A percentile compares a stretch with the other conserved stretches of the same genome.
Evolutionary conservation across 768 basidiomycete genomes (phyloP).

Genomic region (Xerocomus brunneocitrinus): DNA sequence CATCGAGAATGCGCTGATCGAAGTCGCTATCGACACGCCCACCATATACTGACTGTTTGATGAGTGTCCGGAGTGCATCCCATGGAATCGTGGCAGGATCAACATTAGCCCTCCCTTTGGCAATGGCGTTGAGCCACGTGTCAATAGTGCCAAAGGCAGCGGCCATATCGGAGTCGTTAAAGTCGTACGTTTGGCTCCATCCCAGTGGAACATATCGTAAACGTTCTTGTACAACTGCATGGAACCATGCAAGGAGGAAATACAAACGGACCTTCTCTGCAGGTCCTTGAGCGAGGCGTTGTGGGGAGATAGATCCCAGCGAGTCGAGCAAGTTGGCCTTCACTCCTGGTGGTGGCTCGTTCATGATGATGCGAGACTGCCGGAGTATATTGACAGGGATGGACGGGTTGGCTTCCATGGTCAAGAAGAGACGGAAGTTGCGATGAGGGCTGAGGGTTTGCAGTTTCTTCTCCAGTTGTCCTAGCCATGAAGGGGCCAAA

Average conservation of each 20-base stretch:
- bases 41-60: slow-evolving; percentile 96
- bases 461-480: slow-evolving; percentile 92
- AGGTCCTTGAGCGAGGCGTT: slow-evolving; percentile 78
- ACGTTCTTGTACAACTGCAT: slow-evolving; percentile 95
- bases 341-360: slow-evolving; percentile 95
- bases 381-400: slow-evolving; percentile 97
- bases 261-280: slow-evolving; percentile 90
- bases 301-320: slow-evolving; percentile 63
- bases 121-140: slow-evolving; percentile 73
- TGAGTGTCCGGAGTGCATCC: slow-evolving; percentile 87
- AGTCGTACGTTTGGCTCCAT: slow-evolving; percentile 96
- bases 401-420: slow-evolving; percentile 93
- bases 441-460: slow-evolving; percentile 87
- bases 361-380: slow-evolving; percentile 96
- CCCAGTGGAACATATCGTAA: slow-evolving; percentile 93
- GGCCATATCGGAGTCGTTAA: slow-evolving; percentile 97
- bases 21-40: slow-evolving; percentile 93
- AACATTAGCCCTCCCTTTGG: slow-evolving; percentile 87
- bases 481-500: slow-evolving; percentile 92
- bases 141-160: slow-evolving; percentile 92
- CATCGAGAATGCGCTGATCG: slow-evolving; percentile 88
- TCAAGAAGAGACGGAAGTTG: slow-evolving; percentile 94
- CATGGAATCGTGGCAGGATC: slow-evolving; percentile 92
- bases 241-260: slow-evolving; percentile 99
- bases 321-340: slow-evolving; percentile 95